A percentile compares a stretch with the other conserved stretches of the same genome.
Evolutionary conservation across 2,329 filamentous ascomycete species (phyloP).

Genomic region (Fonsecaea erecta): DNA sequence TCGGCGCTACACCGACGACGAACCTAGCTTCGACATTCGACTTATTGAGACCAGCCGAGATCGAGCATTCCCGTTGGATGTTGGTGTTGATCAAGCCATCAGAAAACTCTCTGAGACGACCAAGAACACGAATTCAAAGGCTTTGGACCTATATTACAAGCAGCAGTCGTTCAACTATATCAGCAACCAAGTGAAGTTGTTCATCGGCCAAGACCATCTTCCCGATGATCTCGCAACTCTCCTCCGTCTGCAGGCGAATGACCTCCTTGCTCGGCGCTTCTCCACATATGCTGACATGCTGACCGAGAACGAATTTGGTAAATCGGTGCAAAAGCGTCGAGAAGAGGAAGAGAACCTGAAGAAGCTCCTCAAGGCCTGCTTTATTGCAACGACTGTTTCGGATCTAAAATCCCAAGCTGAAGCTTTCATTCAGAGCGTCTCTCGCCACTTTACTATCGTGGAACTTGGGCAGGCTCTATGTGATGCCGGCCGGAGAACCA

Average conservation of each 20-base stretch:
- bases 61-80: conserved; percentile 80
- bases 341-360: conserved; percentile 81
- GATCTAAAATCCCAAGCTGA: conserved; percentile 79
- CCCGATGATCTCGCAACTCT: conserved; percentile 87
- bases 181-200: conserved; percentile 84
- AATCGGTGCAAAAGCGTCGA: conserved; percentile 84
- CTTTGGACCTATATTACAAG: conserved; percentile 85
- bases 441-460: conserved; percentile 85
- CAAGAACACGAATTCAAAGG: conserved; percentile 65
- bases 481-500: conserved; percentile 74
- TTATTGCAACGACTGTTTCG: conserved; percentile 81
- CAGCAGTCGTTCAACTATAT: conserved; percentile 88
- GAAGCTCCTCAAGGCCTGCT: conserved; percentile 84
- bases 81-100: conserved; percentile 87
- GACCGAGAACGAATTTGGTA: conserved; percentile 75
- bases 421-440: conserved; percentile 76
- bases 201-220: conserved; percentile 83
- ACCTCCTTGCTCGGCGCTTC: conserved; percentile 73
- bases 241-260: conserved; percentile 86
- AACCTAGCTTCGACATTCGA: conserved; percentile 83
- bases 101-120: conserved; percentile 82
- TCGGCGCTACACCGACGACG: conserved; percentile 84
- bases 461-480: conserved; percentile 87
- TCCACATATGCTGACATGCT: conserved; percentile 70
- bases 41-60: conserved; percentile 89